Base-by-base conservation (phyloP, 2,329 filamentous ascomycete species). In the Colletotrichum acutatum region DNA sequence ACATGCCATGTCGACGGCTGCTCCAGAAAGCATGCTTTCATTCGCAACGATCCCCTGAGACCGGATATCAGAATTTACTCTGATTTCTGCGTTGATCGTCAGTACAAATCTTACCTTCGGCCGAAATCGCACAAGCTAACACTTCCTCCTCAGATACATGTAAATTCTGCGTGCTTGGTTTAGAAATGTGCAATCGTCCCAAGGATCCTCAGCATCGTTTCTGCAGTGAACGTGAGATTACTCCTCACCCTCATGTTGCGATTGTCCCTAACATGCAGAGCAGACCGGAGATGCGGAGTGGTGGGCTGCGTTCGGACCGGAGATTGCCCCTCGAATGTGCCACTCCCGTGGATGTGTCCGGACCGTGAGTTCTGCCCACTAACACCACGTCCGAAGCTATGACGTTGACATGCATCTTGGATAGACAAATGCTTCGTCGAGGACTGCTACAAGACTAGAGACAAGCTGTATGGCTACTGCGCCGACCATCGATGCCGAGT, bases 311-410 rank as follows among this genome's bases (percentile, higher is more conserved):
- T 19, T 32, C 57, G 58, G 28, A 30, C 46, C 28, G 71, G 71
- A 22, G 71, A 73, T 24, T 71, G 66, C 42, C 71, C 66, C 46
- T 30, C 52, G 24, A 56, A 56, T 9, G 30, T 65, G n/a, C 28
- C 71, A 28, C 57, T 73, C 12, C 71, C 71, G 26, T 73, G 71
- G 71, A 65, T 66, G 14, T 73, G 71, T 65, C 54, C 67, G 28
- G 68, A 68, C 61, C 71, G 71, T 73, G 28, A 71, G 71, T 66
- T 58, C 37, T 37, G 22, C 28, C 34, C 19, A 42, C 46, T 37
- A 3, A 42, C 4, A 32, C 3, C n/a, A 4, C 16, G 34, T 16
- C 56, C 34, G 34, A 22, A n/a, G 60, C 22, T 24, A 66, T 66
- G 66, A 61, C 46, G 60, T 61, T 73, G 34, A 73, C 34, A 22